phyloP scores from a whole-genome alignment of 176 grass and related monocot species.

The Avena atlantica region DNA sequence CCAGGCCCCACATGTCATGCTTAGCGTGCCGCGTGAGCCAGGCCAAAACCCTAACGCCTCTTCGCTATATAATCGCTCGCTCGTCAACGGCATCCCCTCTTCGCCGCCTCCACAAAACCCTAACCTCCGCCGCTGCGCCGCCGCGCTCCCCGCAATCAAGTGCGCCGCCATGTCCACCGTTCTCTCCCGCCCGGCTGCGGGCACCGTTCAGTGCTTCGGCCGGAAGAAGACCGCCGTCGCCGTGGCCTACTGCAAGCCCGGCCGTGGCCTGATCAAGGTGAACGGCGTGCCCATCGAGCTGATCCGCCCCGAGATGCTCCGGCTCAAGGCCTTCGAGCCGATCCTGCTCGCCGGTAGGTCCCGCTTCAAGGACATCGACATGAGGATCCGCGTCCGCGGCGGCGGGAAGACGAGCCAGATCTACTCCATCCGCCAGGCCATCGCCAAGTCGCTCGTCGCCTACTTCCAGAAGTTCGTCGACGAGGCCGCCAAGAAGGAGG shows the following conservation, averaged over 20 bases:
- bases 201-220: constrained; percentile 81
- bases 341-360: constrained; percentile 68
- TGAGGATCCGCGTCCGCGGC: constrained; percentile 82
- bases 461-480: constrained; percentile 94
- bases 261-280: constrained; percentile 86
- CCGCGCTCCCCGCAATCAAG: background rate
- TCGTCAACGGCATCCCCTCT: background rate
- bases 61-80: background rate
- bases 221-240: constrained; percentile 91
- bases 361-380: constrained; percentile 79
- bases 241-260: constrained; percentile 76
- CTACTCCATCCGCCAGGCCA: constrained; percentile 83
- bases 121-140: background rate
- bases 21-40: too few species aligned
- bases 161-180: constrained; percentile 35
- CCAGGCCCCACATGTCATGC: constrained; percentile 8
- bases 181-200: constrained; percentile 37
- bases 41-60: constrained; percentile 51
- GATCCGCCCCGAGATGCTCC: constrained; percentile 74
- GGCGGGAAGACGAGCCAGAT: constrained; percentile 85
- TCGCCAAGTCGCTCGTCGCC: constrained; percentile 75
- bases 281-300: constrained; percentile 86
- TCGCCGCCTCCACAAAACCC: constrained; percentile 1
- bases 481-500: constrained; percentile 82
- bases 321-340: constrained; percentile 80